Evolutionary conservation across 331 rosid species (phyloP).

Genomic region (Saraca asoca): DNA sequence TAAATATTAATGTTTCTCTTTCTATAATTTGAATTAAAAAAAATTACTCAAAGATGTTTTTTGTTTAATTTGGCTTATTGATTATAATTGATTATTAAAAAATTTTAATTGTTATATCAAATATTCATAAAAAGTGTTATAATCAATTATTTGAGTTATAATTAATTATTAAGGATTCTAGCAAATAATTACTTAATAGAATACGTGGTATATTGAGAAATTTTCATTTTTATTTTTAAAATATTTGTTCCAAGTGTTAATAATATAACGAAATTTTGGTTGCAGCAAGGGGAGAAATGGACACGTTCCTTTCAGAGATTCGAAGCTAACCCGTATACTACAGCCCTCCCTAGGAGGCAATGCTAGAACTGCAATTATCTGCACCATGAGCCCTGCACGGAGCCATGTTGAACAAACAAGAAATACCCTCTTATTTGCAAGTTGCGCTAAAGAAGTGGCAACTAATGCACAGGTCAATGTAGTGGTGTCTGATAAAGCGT

Average conservation of each 20-base stretch:
- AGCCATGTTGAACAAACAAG: slow-evolving; percentile 89
- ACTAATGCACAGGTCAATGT: slow-evolving; percentile 92
- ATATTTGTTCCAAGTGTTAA: slow-evolving; percentile 7
- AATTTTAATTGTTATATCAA: too few species aligned
- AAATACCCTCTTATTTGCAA: slow-evolving; percentile 94
- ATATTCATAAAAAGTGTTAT: too few species aligned
- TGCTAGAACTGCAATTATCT: slow-evolving; percentile 94
- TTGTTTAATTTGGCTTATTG: too few species aligned
- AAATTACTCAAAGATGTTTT: too few species aligned
- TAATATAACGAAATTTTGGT: slow-evolving; percentile 28
- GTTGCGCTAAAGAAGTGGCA: slow-evolving; percentile 94
- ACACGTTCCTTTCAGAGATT: slow-evolving; percentile 95
- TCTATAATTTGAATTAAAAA: too few species aligned
- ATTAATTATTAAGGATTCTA: too few species aligned
- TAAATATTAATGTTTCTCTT: too few species aligned
- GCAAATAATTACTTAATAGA: too few species aligned
- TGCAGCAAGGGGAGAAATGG: slow-evolving; percentile 98
- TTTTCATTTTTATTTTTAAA: slow-evolving; percentile 1
- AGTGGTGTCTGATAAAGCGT: slow-evolving; percentile 89
- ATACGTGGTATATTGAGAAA: slow-evolving; percentile 19
- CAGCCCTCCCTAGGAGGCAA: slow-evolving; percentile 98
- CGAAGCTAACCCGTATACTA: slow-evolving; percentile 95
- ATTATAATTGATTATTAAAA: too few species aligned
- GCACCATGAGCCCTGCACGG: slow-evolving; percentile 97
- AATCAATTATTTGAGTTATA: too few species aligned